These are phyloP conservation scores for Cercophora newfieldiana DNA, from an alignment of 495 filamentous ascomycete species.

Conservation along the genomic window DNA sequence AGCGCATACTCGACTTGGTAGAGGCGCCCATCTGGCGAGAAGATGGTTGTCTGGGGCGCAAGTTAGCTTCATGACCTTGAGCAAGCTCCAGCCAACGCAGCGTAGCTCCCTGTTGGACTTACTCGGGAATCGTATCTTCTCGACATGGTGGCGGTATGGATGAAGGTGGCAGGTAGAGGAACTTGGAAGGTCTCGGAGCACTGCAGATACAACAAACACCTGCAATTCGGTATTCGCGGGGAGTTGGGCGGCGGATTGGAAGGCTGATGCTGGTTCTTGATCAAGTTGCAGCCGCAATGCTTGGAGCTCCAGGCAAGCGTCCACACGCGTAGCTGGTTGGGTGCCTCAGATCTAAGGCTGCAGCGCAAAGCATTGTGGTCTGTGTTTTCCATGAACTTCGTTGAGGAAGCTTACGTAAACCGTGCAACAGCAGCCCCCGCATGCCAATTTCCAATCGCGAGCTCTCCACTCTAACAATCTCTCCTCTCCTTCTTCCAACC, in stretches of 20 bases:
- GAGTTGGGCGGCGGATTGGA: conserved; percentile 12
- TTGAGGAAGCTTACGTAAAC: conserved; percentile 12
- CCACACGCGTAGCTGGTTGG: conserved; percentile 38
- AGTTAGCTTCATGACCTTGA: conserved; percentile 35
- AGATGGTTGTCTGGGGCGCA: conserved; percentile 85
- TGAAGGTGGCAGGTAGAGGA: not conserved
- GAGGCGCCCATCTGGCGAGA: conserved; percentile 96
- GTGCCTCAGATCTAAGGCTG: conserved; percentile 25
- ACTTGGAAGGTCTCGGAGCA: conserved; percentile 1
- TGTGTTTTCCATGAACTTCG: not conserved
- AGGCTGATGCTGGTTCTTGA: conserved; percentile 25
- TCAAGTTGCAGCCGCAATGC: conserved; percentile 7
- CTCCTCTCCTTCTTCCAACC: conserved; percentile 31
- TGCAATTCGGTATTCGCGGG: conserved; percentile 3
- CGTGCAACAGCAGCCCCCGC: not conserved
- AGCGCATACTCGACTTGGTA: conserved; percentile 99
- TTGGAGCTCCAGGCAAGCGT: conserved; percentile 43
- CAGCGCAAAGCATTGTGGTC: not conserved
- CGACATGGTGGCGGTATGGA: conserved; percentile 64
- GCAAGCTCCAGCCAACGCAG: conserved; percentile 12
- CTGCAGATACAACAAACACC: not conserved
- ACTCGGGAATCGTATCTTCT: conserved; percentile 98
- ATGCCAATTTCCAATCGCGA: conserved; percentile 6
- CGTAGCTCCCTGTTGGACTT: conserved; percentile 37
- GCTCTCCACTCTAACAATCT: conserved; percentile 28